phyloP scores from a whole-genome alignment of 2,329 filamentous ascomycete genomes.

The Dothistroma pini region DNA sequence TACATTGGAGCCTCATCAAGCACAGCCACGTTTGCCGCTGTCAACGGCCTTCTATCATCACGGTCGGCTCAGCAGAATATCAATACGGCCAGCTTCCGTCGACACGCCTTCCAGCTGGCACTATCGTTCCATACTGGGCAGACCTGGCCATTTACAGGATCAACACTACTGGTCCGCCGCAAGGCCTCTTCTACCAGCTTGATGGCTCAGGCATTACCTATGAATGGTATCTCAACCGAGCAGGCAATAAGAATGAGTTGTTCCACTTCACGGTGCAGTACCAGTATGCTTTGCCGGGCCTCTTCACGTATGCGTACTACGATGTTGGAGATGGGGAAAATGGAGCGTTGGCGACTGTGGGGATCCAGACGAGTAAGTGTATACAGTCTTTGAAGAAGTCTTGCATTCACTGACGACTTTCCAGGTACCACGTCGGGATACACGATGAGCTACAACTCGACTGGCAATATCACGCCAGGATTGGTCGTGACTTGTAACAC shows the following conservation, averaged over 20 bases:
- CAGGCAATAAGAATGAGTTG: conserved; percentile 14
- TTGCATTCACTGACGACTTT: background rate
- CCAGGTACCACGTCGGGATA: conserved; percentile 10
- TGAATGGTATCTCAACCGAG: conserved; percentile 31
- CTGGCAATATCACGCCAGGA: conserved; percentile 20
- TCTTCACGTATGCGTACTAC: conserved; percentile 32
- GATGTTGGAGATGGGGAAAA: conserved; percentile 22
- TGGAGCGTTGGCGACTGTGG: conserved; percentile 26
- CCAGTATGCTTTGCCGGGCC: conserved; percentile 26
- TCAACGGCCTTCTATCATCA: conserved; percentile 33
- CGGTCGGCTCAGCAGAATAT: conserved; percentile 27
- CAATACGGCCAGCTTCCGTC: conserved; percentile 25
- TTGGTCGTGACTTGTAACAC: conserved; percentile 28
- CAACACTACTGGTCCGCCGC: conserved; percentile 9
- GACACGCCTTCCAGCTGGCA: conserved; percentile 26
- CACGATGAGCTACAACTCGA: conserved; percentile 18
- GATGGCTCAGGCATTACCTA: conserved; percentile 27
- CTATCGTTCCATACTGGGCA: conserved; percentile 33
- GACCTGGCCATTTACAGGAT: conserved; percentile 30
- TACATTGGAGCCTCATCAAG: conserved; percentile 24
- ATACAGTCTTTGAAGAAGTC: background rate
- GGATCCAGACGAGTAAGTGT: conserved; percentile 31
- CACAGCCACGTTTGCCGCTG: conserved; percentile 26
- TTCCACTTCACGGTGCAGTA: conserved; percentile 36
- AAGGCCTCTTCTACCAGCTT: conserved; percentile 36